These are phyloP conservation scores for Fagus sylvatica DNA, from an alignment of 306 rosid genomes.

Conservation along the genomic window DNA sequence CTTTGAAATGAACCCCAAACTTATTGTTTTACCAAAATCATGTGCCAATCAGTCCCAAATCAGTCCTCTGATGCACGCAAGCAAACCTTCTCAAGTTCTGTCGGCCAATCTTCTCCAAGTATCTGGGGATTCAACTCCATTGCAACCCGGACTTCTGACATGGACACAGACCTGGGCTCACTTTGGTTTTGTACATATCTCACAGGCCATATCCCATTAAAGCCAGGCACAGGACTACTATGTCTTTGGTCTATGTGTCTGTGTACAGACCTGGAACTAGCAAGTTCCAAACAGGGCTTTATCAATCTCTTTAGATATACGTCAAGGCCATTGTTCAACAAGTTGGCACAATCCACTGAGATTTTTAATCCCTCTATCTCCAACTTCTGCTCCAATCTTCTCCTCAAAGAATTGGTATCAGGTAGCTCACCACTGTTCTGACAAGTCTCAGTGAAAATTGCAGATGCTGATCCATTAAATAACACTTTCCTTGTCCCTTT, in stretches of 20 bases:
- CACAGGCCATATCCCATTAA: slow-evolving; percentile 26
- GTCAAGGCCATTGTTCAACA: slow-evolving; percentile 58
- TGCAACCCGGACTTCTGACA: slow-evolving; percentile 56
- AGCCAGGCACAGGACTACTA: slow-evolving; percentile 19
- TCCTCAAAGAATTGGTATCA: slow-evolving; percentile 47
- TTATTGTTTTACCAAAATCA: slow-evolving; percentile 24
- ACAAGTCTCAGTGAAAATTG: slow-evolving; percentile 37
- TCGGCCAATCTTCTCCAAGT: slow-evolving; percentile 68
- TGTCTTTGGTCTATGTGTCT: slow-evolving; percentile 22
- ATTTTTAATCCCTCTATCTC: slow-evolving; percentile 51
- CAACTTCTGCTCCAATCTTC: slow-evolving; percentile 53
- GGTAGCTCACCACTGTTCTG: slow-evolving; percentile 48
- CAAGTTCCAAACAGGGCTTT: slow-evolving; percentile 61
- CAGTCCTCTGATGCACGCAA: slow-evolving; percentile 40
- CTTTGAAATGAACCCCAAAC: slow-evolving; percentile 21
- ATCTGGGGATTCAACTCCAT: slow-evolving; percentile 55
- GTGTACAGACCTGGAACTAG: slow-evolving; percentile 39
- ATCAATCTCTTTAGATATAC: slow-evolving; percentile 65
- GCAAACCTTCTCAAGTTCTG: slow-evolving; percentile 49
- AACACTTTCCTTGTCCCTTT: slow-evolving; percentile 30
- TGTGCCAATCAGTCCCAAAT: slow-evolving; percentile 24
- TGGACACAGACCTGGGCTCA: slow-evolving; percentile 36
- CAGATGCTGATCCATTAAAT: slow-evolving; percentile 18
- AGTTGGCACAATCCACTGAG: slow-evolving; percentile 48
- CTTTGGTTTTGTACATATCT: slow-evolving; percentile 39